Conservation (phyloP, 2,329 filamentous ascomycete genomes). For the Talaromyces sp. region DNA sequence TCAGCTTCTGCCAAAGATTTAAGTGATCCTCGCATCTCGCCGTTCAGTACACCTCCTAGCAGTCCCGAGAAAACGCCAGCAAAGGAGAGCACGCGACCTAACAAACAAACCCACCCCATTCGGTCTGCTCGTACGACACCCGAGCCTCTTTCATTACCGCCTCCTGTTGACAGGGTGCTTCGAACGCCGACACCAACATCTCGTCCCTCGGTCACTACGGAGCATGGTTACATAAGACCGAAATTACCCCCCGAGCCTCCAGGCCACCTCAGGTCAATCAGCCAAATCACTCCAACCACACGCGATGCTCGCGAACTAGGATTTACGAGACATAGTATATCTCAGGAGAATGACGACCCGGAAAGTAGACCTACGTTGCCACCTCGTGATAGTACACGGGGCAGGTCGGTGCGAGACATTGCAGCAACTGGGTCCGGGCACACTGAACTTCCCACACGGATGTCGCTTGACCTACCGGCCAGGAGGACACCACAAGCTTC, state of each 20-base stretch:
- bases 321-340: conserved; percentile 36
- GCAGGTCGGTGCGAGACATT: conserved; percentile 9
- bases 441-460: conserved; percentile 2
- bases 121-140: conserved; percentile 18
- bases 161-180: conserved; percentile 24
- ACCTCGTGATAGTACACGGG: conserved; percentile 27
- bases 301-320: conserved; percentile 30
- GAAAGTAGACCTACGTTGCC: conserved; percentile 47
- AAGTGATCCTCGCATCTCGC: conserved; percentile 55
- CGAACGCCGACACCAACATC: conserved; percentile 11
- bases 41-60: conserved; percentile 79
- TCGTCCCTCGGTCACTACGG: conserved; percentile 18
- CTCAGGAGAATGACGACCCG: conserved; percentile 23
- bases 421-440: conserved; percentile 3
- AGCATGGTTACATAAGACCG: conserved; percentile 24
- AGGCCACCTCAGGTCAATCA: conserved; percentile 12
- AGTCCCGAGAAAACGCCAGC: conserved; percentile 56
- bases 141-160: conserved; percentile 21
- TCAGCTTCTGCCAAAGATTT: conserved; percentile 14
- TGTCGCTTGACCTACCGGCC: conserved; percentile 12
- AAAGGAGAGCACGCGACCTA: conserved; percentile 11
- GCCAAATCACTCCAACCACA: conserved; percentile 24
- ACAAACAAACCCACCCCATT: conserved; percentile 9
- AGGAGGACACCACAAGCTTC: conserved; percentile 11
- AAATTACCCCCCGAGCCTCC: background rate